Percentiles rank a stretch among this genome's conserved stretches.
phyloP scores from a whole-genome alignment of 768 basidiomycete genomes.

The Leucosporidium creatinivorum region DNA sequence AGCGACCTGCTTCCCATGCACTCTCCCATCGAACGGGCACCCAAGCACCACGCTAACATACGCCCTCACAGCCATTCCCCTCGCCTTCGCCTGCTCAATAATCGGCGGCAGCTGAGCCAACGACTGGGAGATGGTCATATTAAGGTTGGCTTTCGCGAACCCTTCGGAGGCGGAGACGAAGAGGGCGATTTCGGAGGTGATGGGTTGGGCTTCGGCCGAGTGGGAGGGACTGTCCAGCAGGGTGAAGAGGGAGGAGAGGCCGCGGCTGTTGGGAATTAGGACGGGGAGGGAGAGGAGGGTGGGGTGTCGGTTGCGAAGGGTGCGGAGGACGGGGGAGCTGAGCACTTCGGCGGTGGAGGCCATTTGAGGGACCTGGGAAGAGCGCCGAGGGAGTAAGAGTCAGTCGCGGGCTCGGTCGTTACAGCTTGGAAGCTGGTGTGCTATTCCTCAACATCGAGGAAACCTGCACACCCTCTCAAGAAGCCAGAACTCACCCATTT shows the following conservation, averaged over 20 bases:
- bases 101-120: conserved; percentile 59
- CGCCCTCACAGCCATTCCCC: conserved; percentile 54
- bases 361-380: conserved; percentile 30
- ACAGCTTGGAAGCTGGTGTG: no score
- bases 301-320: conserved; percentile 3
- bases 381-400: neutral
- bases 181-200: conserved; percentile 73
- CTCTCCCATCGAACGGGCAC: conserved; percentile 79
- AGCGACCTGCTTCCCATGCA: conserved; percentile 58
- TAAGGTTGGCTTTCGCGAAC: conserved; percentile 79
- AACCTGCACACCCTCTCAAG: no score
- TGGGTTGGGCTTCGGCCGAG: neutral
- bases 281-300: conserved; percentile 25
- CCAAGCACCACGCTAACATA: conserved; percentile 35
- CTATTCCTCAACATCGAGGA: no score
- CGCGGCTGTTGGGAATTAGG: conserved; percentile 25
- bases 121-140: conserved; percentile 64
- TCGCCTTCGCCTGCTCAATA: conserved; percentile 53
- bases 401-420: no score
- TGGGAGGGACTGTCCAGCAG: conserved; percentile 1
- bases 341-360: conserved; percentile 23
- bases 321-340: neutral
- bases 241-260: conserved; percentile 19
- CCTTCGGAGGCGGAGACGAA: conserved; percentile 83
- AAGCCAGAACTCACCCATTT: conserved; percentile 23